Conservation (phyloP, 352 stramenopile species). For the Globisporangium spinosum region DNA sequence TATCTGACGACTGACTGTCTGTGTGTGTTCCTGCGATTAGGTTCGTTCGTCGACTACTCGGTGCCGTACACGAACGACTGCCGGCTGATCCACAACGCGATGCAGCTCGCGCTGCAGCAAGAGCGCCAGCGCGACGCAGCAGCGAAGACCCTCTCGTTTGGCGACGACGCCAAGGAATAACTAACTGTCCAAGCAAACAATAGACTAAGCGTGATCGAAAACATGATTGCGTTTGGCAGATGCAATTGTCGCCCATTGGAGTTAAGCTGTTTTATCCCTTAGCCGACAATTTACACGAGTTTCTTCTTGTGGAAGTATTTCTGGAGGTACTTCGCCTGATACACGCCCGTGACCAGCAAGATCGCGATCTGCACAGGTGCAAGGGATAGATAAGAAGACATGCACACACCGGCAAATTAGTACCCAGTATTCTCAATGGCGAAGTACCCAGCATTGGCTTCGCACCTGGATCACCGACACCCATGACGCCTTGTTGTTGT, state of each 20-base stretch:
- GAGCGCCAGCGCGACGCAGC: slow-evolving; percentile 40
- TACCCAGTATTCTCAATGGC: background rate
- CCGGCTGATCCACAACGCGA: slow-evolving; percentile 72
- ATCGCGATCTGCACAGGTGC: slow-evolving; percentile 46
- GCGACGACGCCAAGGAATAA: slow-evolving; percentile 10
- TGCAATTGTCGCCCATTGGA: background rate
- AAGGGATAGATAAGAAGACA: background rate
- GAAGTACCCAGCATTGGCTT: background rate
- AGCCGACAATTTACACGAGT: slow-evolving; percentile 40
- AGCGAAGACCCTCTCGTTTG: slow-evolving; percentile 13
- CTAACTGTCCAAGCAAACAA: background rate
- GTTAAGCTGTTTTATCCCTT: background rate
- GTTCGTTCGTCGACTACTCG: slow-evolving; percentile 85
- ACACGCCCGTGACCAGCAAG: slow-evolving; percentile 63
- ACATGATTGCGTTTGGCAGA: background rate
- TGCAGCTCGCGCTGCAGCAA: slow-evolving; percentile 67
- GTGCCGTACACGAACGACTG: slow-evolving; percentile 81
- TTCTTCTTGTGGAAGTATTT: slow-evolving; percentile 87
- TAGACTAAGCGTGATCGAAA: background rate
- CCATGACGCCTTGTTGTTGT: slow-evolving; percentile 77
- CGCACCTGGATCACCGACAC: slow-evolving; percentile 72
- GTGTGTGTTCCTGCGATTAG: slow-evolving; percentile 23
- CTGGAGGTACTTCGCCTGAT: slow-evolving; percentile 78
- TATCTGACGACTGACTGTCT: background rate
- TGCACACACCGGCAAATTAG: background rate